Conservation (phyloP, 345 rosid genomes). For the Turnera subulata region DNA sequence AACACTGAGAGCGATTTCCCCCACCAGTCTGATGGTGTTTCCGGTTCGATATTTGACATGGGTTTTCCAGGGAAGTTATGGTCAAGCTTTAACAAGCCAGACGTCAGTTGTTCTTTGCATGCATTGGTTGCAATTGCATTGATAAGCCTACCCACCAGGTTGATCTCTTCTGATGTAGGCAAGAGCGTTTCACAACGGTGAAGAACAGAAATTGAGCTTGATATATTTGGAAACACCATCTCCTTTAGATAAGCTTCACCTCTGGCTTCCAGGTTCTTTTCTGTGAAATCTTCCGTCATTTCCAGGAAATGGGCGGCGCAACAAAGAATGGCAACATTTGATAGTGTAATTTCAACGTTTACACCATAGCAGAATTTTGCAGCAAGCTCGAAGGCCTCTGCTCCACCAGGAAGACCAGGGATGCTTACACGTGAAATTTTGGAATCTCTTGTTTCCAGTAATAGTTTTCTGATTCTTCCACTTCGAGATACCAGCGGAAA, state of each 20-base stretch:
- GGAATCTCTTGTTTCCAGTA: constrained; percentile 66
- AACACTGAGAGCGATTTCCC: constrained; percentile 70
- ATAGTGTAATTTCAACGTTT: constrained; percentile 57
- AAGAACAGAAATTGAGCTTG: constrained; percentile 63
- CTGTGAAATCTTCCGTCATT: constrained; percentile 84
- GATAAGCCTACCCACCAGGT: constrained; percentile 61
- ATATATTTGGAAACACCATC: constrained; percentile 59
- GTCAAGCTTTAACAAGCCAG: constrained; percentile 85
- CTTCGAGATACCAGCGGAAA: constrained; percentile 93
- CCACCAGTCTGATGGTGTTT: constrained; percentile 91
- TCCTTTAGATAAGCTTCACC: constrained; percentile 67
- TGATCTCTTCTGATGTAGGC: constrained; percentile 77
- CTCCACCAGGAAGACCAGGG: constrained; percentile 66
- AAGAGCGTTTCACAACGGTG: constrained; percentile 68
- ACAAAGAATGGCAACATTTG: constrained; percentile 63
- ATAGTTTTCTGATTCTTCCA: constrained; percentile 70
- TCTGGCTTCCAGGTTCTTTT: constrained; percentile 63
- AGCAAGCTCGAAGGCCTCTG: constrained; percentile 87
- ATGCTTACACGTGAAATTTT: constrained; percentile 58
- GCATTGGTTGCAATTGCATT: constrained; percentile 73
- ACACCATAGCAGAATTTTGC: constrained; percentile 98
- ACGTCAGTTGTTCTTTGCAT: constrained; percentile 94
- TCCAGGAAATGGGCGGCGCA: constrained; percentile 80
- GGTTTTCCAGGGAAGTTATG: constrained; percentile 52
- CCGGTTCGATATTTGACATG: constrained; percentile 44